phyloP scores from a whole-genome alignment of 371 early-diverging fungal genomes.

The Mortierella sp. region DNA sequence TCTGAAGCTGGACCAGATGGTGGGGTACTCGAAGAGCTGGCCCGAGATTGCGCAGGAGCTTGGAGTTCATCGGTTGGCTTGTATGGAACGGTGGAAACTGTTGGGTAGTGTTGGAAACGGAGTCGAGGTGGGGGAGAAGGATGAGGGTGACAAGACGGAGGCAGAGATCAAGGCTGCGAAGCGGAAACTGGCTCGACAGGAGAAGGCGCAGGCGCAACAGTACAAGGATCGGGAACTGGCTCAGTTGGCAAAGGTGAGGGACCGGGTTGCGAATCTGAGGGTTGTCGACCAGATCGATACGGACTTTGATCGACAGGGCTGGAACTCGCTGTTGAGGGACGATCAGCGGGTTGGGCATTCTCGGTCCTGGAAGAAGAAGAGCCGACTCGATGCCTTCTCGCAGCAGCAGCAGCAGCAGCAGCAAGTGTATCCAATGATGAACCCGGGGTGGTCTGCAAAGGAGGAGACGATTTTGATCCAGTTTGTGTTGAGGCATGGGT shows the following conservation, averaged over 20 bases:
- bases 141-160: neutral
- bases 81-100: conserved; percentile 43
- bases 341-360: conserved; percentile 25
- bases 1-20: conserved; percentile 14
- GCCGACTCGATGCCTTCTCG: conserved; percentile 9
- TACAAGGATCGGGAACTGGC: neutral
- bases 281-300: conserved; percentile 12
- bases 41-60: conserved; percentile 30
- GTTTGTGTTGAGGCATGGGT: conserved; percentile 34
- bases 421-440: too few species aligned
- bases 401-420: too few species aligned
- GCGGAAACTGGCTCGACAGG: too few species aligned
- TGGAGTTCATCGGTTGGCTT: conserved; percentile 42
- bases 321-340: conserved; percentile 25
- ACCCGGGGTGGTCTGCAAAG: conserved; percentile 46
- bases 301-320: conserved; percentile 19
- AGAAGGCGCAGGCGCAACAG: conserved; percentile 11
- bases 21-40: conserved; percentile 27
- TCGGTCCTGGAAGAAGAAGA: conserved; percentile 27
- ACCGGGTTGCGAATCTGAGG: neutral
- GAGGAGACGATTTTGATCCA: conserved; percentile 43
- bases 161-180: neutral
- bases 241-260: neutral
- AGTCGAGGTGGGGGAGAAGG: conserved; percentile 13
- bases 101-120: too few species aligned